These are phyloP conservation scores for Botrytis paeoniae DNA, from an alignment of 2,329 filamentous ascomycete species.

Conservation along the genomic window DNA sequence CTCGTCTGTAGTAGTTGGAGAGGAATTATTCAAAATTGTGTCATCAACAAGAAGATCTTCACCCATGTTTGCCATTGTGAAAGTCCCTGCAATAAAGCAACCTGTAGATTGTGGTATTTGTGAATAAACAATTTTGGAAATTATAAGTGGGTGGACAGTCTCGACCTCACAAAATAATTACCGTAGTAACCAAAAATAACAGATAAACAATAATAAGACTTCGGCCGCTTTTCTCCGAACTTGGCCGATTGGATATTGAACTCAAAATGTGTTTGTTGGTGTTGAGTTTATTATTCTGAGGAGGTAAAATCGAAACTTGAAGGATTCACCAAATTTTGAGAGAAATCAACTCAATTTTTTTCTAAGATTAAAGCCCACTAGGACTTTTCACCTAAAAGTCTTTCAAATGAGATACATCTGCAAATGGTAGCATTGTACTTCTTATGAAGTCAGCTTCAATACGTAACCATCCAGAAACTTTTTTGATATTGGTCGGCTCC, in stretches of 20 bases:
- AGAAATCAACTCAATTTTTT: not conserved
- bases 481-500: conserved; percentile 12
- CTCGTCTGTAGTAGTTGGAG: conserved; percentile 23
- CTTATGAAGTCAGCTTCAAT: not conserved
- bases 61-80: conserved; percentile 22
- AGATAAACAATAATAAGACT: not conserved
- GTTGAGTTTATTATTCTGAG: not conserved
- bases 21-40: not conserved
- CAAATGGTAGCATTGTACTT: not conserved
- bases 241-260: not conserved
- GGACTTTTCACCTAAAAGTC: not conserved
- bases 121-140: not conserved
- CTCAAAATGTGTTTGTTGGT: not conserved
- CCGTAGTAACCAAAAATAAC: conserved; percentile 11
- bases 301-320: not conserved
- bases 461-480: not conserved
- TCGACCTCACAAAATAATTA: conserved; percentile 1
- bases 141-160: not conserved
- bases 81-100: not conserved
- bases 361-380: not conserved
- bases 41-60: conserved; percentile 12
- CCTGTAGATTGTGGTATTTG: not conserved
- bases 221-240: not conserved
- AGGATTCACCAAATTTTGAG: not conserved
- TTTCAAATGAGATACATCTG: conserved; percentile 1